Conservation (phyloP, 2,329 filamentous ascomycete genomes). For the Hymenoscyphus occultus region DNA sequence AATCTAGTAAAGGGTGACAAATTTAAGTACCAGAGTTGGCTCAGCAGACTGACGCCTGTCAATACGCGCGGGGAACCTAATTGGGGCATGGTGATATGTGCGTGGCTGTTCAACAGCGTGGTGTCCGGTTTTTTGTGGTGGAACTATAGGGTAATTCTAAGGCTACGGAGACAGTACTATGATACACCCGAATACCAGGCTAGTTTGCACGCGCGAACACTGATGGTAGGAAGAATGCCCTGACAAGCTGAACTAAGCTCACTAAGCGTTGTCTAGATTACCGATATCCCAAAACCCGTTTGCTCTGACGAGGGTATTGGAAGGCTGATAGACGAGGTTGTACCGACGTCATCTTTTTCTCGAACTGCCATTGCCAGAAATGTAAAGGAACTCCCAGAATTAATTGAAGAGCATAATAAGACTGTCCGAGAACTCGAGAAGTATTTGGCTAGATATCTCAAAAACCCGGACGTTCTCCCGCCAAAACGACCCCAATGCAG, state of each 20-base stretch:
- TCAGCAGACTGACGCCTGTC: conserved; percentile 58
- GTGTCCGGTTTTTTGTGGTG: conserved; percentile 82
- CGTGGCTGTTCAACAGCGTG: conserved; percentile 68
- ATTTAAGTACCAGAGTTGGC: conserved; percentile 39
- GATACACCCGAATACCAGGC: conserved; percentile 83
- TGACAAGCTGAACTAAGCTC: neutral
- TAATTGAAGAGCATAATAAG: conserved; percentile 81
- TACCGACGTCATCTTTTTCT: conserved; percentile 74
- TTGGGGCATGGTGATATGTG: conserved; percentile 58
- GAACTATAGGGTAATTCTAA: conserved; percentile 75
- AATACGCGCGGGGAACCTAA: conserved; percentile 51
- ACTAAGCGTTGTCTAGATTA: conserved; percentile 52
- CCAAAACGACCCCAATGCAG: conserved; percentile 72
- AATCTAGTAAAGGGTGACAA: conserved; percentile 57
- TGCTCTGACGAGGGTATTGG: conserved; percentile 84
- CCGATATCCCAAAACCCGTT: conserved; percentile 75
- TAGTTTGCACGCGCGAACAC: conserved; percentile 73
- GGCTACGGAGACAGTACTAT: conserved; percentile 75
- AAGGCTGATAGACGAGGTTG: conserved; percentile 75
- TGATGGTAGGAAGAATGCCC: conserved; percentile 52
- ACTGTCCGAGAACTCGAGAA: conserved; percentile 79
- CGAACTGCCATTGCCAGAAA: conserved; percentile 84
- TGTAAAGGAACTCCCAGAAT: conserved; percentile 80
- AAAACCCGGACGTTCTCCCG: conserved; percentile 78
- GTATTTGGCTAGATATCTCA: conserved; percentile 84